phyloP scores from a whole-genome alignment of 75 land plant species.

The Cunninghamia lanceolata region DNA sequence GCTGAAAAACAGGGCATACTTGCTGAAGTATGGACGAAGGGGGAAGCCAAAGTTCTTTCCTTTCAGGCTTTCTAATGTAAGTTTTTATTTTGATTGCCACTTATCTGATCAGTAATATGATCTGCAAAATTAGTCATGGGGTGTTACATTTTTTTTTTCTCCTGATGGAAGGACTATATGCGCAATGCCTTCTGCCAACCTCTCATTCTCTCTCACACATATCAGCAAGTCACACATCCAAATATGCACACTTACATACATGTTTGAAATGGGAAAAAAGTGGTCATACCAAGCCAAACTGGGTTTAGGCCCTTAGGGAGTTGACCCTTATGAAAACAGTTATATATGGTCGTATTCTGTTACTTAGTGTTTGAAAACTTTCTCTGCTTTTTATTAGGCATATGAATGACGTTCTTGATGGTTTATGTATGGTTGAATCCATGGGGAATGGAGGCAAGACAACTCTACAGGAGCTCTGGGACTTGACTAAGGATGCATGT shows the following conservation, averaged over 20 bases:
- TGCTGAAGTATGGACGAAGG: conserved; percentile 80
- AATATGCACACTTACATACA: neutral
- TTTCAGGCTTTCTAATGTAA: conserved; percentile 77
- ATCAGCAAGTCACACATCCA: neutral
- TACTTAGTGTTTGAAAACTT: neutral
- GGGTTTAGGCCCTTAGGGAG: neutral
- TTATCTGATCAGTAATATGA: neutral
- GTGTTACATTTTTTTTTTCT: neutral
- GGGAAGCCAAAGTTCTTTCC: conserved; percentile 85
- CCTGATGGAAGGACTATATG: neutral
- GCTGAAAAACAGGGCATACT: conserved; percentile 68
- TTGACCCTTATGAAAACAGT: neutral
- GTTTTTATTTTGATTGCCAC: conserved; percentile 10
- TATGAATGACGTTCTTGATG: neutral
- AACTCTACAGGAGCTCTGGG: neutral
- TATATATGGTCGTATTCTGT: neutral
- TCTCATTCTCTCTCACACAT: neutral
- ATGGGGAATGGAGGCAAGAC: neutral
- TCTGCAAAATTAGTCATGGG: neutral
- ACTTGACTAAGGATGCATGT: neutral
- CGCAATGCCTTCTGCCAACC: neutral
- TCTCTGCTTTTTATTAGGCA: neutral
- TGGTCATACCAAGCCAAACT: neutral
- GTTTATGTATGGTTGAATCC: neutral
- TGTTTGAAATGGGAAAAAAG: neutral